Evolutionary conservation across 2,329 filamentous ascomycete species (phyloP), one percentile per base, ranked within the genome.

Genomic region (Fusarium sp.): DNA sequence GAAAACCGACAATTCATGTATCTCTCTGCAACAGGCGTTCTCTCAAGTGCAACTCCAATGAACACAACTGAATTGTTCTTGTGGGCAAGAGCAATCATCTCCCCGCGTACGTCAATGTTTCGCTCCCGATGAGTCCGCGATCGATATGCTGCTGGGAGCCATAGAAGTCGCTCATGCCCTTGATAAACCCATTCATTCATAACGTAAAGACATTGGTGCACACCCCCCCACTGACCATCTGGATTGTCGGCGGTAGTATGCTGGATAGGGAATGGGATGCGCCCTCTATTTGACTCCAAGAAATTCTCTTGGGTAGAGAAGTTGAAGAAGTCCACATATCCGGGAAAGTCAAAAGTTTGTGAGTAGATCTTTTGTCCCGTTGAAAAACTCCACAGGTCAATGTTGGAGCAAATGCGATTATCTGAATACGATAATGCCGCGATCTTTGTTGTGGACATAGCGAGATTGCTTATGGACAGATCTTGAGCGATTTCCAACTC

Each of bases 401-500:
- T 46, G 24, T 9, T 46, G 6, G 44, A 29, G 7, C 5, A 2
- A 16, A 1, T 4, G 7, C 3, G 1, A 1, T 11, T 16, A 4
- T 18, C 2, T 27, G 44, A 46, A 9, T 4, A 18, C 1, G 16
- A 46, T 8, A n/a, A 29, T n/a, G 18, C 44, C 5, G 44, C 44
- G 8, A 46, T 2, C 15, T 12, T 46, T 11, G 15, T 27, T n/a
- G 44, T 29, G 6, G 44, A 27, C 44, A 13, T 16, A 46, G 24
- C 3, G 27, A 6, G 18, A 6, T 6, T 5, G 27, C 10, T 4
- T 46, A 27, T 12, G 2, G 4, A 3, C 22, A 11, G 8, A 46
- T 8, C 44, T 7, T 46, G 16, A 18, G 44, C 15, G 24, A 8
- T 6, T 25, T 25, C 24, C 24, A 25, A 25, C 24, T 25, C 5